A percentile compares a stretch with the other conserved stretches of the same genome.
Conservation (phyloP, 1,284 basidiomycete genomes). For the Anthracocystis walkeri region DNA sequence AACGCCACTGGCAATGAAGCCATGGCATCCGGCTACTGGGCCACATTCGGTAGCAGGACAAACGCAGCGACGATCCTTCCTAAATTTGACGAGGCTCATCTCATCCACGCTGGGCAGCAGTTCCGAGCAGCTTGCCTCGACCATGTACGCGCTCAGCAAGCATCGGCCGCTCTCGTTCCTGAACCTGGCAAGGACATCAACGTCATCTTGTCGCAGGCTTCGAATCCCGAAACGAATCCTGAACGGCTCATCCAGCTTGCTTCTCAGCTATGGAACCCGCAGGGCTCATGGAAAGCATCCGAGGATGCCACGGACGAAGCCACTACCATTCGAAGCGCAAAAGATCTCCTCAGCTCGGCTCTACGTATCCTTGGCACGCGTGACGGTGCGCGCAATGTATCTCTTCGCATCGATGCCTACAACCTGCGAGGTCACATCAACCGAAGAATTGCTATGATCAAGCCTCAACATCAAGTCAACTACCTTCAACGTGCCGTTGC, state of each 20-base stretch:
- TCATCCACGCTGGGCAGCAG: conserved; percentile 19
- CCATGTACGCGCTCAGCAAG: conserved; percentile 2
- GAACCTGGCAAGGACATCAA: conserved; percentile 9
- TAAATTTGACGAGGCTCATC: conserved; percentile 17
- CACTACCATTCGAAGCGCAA: conserved; percentile 8
- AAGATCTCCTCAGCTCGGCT: conserved; percentile 34
- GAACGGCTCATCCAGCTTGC: conserved; percentile 9
- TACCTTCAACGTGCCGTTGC: conserved; percentile 30
- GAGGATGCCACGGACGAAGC: conserved; percentile 4
- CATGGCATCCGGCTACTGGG: conserved; percentile 6
- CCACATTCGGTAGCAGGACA: neutral
- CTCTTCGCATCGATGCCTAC: conserved; percentile 24
- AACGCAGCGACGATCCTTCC: conserved; percentile 2
- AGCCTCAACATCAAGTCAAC: conserved; percentile 14
- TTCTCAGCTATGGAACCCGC: neutral
- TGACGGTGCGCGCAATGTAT: conserved; percentile 33
- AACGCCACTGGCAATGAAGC: too few species aligned
- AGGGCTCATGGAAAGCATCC: neutral
- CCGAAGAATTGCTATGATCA: conserved; percentile 21
- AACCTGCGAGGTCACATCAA: conserved; percentile 39
- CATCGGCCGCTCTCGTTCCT: neutral
- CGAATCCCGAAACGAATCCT: conserved; percentile 39
- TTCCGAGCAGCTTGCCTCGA: conserved; percentile 30
- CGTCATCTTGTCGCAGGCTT: conserved; percentile 23
- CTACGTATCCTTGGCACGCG: conserved; percentile 31